Evolutionary conservation across 306 rosid species (phyloP).

Genomic region (Prunus mume): DNA sequence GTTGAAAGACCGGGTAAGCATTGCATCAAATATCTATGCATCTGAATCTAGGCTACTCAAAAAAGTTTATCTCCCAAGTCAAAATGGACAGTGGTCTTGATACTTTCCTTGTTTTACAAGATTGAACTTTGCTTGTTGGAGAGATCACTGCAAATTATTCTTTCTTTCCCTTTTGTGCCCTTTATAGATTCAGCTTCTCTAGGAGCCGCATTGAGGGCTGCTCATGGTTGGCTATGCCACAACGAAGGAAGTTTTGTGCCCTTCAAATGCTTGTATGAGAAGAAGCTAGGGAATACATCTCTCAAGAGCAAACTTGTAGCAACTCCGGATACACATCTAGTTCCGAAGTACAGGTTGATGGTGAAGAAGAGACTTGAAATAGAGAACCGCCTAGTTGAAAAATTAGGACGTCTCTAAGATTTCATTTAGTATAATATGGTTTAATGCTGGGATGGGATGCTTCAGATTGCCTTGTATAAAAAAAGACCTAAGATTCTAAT

Average conservation of each 20-base stretch:
- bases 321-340: constrained; percentile 47
- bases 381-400: constrained; percentile 70
- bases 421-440: too few relatives aligned
- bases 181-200: constrained; percentile 89
- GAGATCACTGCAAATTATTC: neutral
- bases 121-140: neutral
- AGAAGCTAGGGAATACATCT: constrained; percentile 63
- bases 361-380: constrained; percentile 82
- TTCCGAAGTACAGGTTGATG: constrained; percentile 55
- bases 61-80: too few relatives aligned
- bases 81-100: neutral
- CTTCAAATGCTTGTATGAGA: constrained; percentile 58
- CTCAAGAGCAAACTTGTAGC: constrained; percentile 65
- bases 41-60: neutral
- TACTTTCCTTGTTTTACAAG: neutral
- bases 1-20: constrained; percentile 85
- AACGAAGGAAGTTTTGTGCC: constrained; percentile 65
- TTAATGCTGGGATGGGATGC: neutral
- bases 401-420: constrained; percentile 58
- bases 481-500: neutral
- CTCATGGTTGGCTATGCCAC: constrained; percentile 90
- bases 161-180: neutral
- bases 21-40: neutral
- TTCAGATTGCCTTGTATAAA: neutral
- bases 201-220: constrained; percentile 96